Percentiles rank a stretch among this genome's conserved stretches.
Evolutionary conservation across 768 basidiomycete species (phyloP).

Genomic region (Tulasnella sp.): DNA sequence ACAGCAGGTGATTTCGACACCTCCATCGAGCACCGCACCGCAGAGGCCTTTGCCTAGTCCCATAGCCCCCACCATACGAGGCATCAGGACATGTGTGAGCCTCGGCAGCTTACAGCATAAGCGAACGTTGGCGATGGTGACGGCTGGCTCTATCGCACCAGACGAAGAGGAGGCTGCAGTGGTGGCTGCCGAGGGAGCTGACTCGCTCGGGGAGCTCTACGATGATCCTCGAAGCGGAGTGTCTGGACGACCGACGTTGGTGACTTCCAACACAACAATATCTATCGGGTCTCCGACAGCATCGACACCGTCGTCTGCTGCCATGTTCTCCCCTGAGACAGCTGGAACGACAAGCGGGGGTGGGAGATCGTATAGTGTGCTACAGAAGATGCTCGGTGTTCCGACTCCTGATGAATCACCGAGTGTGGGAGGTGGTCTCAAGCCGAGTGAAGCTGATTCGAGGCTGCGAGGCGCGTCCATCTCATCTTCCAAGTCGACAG

Average conservation of each 20-base stretch:
- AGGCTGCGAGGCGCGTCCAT: slow-evolving; percentile 11
- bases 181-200: slow-evolving; percentile 3
- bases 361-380: background rate
- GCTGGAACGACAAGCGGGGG: background rate
- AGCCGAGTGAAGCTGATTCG: background rate
- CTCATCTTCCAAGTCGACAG: slow-evolving; percentile 12
- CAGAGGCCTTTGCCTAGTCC: background rate
- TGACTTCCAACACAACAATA: too few species aligned
- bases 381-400: background rate
- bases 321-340: background rate
- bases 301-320: background rate
- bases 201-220: slow-evolving; percentile 3
- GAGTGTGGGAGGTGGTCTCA: background rate
- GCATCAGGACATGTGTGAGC: background rate
- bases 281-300: background rate
- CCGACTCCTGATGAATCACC: background rate
- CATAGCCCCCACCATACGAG: background rate
- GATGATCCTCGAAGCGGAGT: background rate
- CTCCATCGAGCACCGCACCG: background rate
- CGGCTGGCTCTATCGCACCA: background rate
- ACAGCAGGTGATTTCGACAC: background rate
- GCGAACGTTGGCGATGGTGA: background rate
- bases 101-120: background rate
- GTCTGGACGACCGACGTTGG: too few species aligned
- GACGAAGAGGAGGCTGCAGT: slow-evolving; percentile 2